Base-by-base conservation (phyloP, 2,329 filamentous ascomycete species). In the Chalaropsis ovoidea region DNA sequence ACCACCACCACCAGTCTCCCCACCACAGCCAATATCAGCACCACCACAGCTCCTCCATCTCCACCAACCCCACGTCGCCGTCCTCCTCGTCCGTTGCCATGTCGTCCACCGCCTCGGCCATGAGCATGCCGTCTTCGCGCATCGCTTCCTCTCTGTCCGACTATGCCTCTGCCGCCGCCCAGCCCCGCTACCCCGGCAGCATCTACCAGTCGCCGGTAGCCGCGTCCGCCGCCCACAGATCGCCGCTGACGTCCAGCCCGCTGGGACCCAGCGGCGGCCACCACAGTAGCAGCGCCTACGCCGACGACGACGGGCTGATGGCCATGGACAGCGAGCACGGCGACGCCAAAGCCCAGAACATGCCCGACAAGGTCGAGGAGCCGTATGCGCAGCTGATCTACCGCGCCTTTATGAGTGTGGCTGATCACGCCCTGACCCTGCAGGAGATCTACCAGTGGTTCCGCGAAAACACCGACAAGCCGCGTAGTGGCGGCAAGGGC, bases 401-500 rank as follows among this genome's bases (percentile, higher is more conserved):
- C 72, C 79, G 81, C 63, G 90, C 90, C 0, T 82, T 97, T 22
- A 82, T 86, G 77, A 84, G 84, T 69, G 82, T 81, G 0, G 82
- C 85, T 0, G 77, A 79, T 4, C 81, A 87, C 68, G 85, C 83
- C 24, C 88, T 96, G 84, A 84, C 87, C 1, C 79, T 97, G 13
- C 86, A 91, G 70, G 87, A 95, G 64, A 89, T 97, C 66, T 97
- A 97, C 75, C 81, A 87, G 66, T 97, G 93, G 91, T 95, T 97
- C 71, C 79, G 83, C 52, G 81, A 86, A 35, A 86, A 96, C 72
- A 96, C 91, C 1, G 82, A 83, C 70, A 96, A 94, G 74, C 83
- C 90, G 2, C 94, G 91, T 72, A 80, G 81, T 58, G 80, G 79
- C 7, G 77, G 75, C 13, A 87, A 86, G 70, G 93, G 92, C 10